Base-by-base conservation (phyloP, 2,329 filamentous ascomycete genomes). In the Colletotrichum chrysophilum region DNA sequence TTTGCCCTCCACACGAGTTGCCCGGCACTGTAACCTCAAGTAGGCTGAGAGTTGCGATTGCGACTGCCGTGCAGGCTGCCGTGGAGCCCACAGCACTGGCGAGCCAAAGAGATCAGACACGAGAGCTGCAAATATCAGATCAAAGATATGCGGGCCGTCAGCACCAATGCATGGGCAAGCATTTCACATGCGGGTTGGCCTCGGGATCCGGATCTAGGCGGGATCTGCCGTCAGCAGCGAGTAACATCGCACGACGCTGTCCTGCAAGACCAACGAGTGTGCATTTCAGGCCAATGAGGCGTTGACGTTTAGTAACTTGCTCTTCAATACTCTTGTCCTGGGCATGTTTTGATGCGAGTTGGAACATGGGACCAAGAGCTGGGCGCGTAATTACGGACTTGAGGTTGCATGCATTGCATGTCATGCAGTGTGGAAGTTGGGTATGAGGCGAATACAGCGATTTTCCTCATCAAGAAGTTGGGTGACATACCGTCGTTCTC, bases 371-470 rank as follows among this genome's bases (percentile, higher is more conserved):
- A n/a, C n/a, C 3, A 13, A 52, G 10, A 21, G 5, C 43, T 52
- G n/a, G 43, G 43, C n/a, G 43, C 43, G 43, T 52, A 52, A 52
- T 52, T 21, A 21, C 43, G 43, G 43, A 52, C 43, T 48, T 4
- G 43, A 9, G 43, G n/a, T 48, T 48, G 10, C 43, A 13, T 21
- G 43, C 43, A 12, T 52, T 4, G 6, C n/a, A 52, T 13, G 43
- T 1, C 2, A 52, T 13, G 43, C 10, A 52, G n/a, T 52, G 43
- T 1, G 10, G 2, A 0, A 21, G n/a, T 21, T 21, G 5, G n/a
- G 43, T 52, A 5, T 52, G 43, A 2, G n/a, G 43, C n/a, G 10
- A 21, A 52, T 7, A 52, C 43, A 13, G 43, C n/a, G 6, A 13
- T 13, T 52, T 52, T 21, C n/a, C 43, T 2, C 12, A 4, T 21